Evolutionary conservation across 768 basidiomycete genomes (phyloP), one percentile per base, ranked within the genome.

Genomic region (Hortiboletus flavorubellus): DNA sequence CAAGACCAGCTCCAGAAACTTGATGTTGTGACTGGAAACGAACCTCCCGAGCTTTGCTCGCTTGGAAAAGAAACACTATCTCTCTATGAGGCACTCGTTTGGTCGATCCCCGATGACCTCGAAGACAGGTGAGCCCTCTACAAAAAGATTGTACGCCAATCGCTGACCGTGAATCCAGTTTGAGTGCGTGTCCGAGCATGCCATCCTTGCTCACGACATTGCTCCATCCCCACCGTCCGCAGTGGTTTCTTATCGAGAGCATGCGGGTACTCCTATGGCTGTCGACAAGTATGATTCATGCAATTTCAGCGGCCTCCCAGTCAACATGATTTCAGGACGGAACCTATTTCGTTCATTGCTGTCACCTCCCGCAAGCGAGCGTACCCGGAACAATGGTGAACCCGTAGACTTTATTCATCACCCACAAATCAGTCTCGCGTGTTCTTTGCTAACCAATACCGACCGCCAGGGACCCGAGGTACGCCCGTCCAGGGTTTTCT

Each of bases 1-100:
- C 64, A 68, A 29, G 60, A 72, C 23, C 71, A 80, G 40, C 60
- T 71, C 37, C 69, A 80, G 16, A 57, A 60, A 10, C 74, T 76
- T 18, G 62, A 69, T 26, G 70, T 66, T 39, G 62, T 64, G 16
- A 55, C 58, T 26, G 68, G 59, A 26, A 58, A 68, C 14, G 62
- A 65, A 3, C 69, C 57, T 26, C 55, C 59, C 0, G 65, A 59
- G 4, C 59, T 72, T 38, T 49, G 56, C 45, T 52, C 55, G 18
- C 70, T 87, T 5, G 78, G 73, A 26, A 65, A 59, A 38, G 77
- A 80, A 59, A 70, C 71, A 0, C 51, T 84, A 2, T 70, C 71
- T 8, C 70, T 89, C 14, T 68, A 87, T 14, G 84, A 88, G 63
- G 73, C 76, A 0, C 58, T 89, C 31, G 78, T 77, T 51, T 81